Percentiles rank a stretch among this genome's conserved stretches.
phyloP scores from a whole-genome alignment of 1,139 yeast genomes.

The Protomyces macrosporus region DNA sequence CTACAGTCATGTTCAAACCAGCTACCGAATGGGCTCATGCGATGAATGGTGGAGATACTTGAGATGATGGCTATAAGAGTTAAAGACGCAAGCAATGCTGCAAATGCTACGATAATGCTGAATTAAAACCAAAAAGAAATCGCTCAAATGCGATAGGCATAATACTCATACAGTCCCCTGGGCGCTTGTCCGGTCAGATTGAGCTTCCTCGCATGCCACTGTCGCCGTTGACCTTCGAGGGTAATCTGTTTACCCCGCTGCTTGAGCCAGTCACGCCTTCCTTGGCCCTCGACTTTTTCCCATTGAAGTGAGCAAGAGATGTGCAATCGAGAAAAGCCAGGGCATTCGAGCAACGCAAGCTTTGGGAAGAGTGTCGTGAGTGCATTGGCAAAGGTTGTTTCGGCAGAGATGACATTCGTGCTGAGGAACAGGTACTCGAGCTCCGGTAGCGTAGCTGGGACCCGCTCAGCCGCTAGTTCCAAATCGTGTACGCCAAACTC shows the following conservation, averaged over 20 bases:
- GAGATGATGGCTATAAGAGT: not conserved
- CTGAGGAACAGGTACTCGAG: constrained; percentile 14
- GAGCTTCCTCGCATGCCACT: constrained; percentile 18
- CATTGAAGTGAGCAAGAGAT: not conserved
- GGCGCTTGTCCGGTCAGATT: constrained; percentile 6
- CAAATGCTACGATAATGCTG: too few species aligned
- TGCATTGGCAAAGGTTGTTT: constrained; percentile 8
- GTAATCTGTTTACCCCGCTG: not conserved
- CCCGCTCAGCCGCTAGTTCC: not conserved
- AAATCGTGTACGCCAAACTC: constrained; percentile 22
- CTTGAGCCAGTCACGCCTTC: constrained; percentile 19
- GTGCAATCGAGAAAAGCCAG: constrained; percentile 11
- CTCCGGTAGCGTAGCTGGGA: not conserved
- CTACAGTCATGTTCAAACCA: too few species aligned
- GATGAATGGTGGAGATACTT: not conserved
- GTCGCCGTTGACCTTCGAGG: not conserved
- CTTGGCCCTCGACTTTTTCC: constrained; percentile 2
- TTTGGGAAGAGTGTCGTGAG: constrained; percentile 6
- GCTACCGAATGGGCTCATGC: too few species aligned
- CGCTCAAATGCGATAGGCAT: constrained; percentile 10
- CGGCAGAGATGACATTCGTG: constrained; percentile 16
- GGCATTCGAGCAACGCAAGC: constrained; percentile 13
- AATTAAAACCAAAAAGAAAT: too few species aligned
- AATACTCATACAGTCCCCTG: constrained; percentile 20
- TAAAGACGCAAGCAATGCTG: not conserved